Evolutionary conservation across 306 rosid species (phyloP).

Genomic region (Inga oerstediana): DNA sequence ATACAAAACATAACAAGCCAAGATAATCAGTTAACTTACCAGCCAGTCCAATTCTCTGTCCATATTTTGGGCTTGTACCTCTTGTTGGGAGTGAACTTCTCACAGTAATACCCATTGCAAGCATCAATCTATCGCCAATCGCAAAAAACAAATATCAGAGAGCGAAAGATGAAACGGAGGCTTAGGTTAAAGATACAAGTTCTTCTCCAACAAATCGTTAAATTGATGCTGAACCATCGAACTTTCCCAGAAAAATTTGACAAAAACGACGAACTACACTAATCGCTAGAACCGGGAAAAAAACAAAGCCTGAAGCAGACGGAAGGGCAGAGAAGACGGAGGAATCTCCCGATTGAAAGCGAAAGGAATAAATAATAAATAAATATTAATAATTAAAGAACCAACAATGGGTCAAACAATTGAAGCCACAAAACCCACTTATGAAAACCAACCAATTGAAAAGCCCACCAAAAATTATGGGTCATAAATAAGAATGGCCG

Average conservation of each 20-base stretch:
- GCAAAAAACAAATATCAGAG: neutral
- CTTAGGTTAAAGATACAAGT: neutral
- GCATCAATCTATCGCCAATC: slow-evolving; percentile 66
- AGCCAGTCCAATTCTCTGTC: slow-evolving; percentile 99
- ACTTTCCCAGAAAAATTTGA: neutral
- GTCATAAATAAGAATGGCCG: slow-evolving; percentile 16
- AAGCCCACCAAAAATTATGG: slow-evolving; percentile 50
- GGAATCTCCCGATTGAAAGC: slow-evolving; percentile 6
- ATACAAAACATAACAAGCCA: neutral
- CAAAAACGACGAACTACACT: neutral
- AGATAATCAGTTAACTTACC: slow-evolving; percentile 56
- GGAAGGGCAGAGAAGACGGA: neutral
- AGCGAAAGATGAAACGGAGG: slow-evolving; percentile 1
- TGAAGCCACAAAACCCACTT: slow-evolving; percentile 33
- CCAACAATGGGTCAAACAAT: neutral
- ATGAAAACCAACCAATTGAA: slow-evolving; percentile 24
- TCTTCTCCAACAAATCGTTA: neutral
- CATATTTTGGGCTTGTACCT: slow-evolving; percentile 77
- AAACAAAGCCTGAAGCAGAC: slow-evolving; percentile 8
- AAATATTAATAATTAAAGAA: neutral
- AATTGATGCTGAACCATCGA: slow-evolving; percentile 18
- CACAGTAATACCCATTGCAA: slow-evolving; percentile 92
- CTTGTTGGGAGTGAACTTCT: slow-evolving; percentile 76
- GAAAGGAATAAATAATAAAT: slow-evolving; percentile 11
- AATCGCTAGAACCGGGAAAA: neutral